Percentiles rank a stretch among this genome's conserved stretches.
Conservation (phyloP, 306 rosid genomes). For the Bauhinia variegata region DNA sequence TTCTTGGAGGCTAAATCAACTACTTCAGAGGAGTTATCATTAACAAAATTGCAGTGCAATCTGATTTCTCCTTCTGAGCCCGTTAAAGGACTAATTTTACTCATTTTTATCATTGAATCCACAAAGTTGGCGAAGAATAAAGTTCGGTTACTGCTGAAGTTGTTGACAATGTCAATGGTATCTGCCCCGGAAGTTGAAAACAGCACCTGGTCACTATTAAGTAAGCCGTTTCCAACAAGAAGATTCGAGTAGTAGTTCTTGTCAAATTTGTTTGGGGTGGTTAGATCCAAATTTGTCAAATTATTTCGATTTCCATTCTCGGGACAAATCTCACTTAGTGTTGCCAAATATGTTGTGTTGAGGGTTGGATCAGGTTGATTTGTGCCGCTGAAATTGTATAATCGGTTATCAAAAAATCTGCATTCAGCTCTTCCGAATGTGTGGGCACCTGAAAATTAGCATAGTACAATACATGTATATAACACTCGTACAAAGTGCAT, state of each 20-base stretch:
- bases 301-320: not conserved
- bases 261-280: conserved; percentile 37
- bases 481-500: too few species aligned
- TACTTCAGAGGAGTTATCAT: conserved; percentile 17
- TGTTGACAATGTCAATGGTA: conserved; percentile 22
- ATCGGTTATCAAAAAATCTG: not conserved
- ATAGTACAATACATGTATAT: not conserved
- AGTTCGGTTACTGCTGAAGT: conserved; percentile 11
- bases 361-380: conserved; percentile 35
- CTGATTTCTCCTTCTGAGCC: conserved; percentile 35
- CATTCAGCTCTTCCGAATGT: conserved; percentile 44
- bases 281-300: conserved; percentile 30
- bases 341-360: conserved; percentile 9
- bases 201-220: conserved; percentile 41
- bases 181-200: conserved; percentile 39
- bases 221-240: conserved; percentile 1
- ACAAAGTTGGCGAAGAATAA: conserved; percentile 22
- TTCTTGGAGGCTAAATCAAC: not conserved
- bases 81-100: conserved; percentile 28
- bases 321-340: conserved; percentile 18
- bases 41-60: conserved; percentile 36
- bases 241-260: conserved; percentile 33
- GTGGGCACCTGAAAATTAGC: conserved; percentile 44
- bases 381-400: conserved; percentile 36
- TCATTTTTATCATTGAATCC: conserved; percentile 38